Percentiles rank a stretch among this genome's conserved stretches.
Evolutionary conservation across 331 rosid species (phyloP).

Genomic region (Rhamnella rubrinervis): DNA sequence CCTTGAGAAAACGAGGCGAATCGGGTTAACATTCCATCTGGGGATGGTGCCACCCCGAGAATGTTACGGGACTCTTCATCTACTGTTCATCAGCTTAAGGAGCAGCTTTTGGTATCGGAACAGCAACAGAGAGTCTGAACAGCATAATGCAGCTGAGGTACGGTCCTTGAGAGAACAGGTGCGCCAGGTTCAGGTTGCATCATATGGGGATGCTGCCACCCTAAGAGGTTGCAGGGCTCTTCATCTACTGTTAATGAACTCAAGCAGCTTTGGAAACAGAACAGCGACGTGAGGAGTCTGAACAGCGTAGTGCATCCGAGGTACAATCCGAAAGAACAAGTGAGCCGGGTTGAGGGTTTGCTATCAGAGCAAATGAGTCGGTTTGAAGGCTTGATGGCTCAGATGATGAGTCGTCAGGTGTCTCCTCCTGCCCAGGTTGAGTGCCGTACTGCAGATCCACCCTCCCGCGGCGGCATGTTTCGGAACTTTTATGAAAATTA

Average conservation of each 20-base stretch:
- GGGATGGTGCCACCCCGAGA: background rate
- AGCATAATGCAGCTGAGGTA: too few species aligned
- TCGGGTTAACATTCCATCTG: background rate
- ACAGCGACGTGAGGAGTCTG: slow-evolving; percentile 13
- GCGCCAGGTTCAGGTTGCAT: background rate
- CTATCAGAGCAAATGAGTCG: slow-evolving; percentile 11
- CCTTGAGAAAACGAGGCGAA: too few species aligned
- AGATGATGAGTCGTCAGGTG: slow-evolving; percentile 15
- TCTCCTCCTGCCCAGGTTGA: background rate
- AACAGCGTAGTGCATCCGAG: slow-evolving; percentile 13
- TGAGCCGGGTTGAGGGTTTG: slow-evolving; percentile 21
- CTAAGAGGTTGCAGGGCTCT: background rate
- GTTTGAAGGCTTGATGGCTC: slow-evolving; percentile 7
- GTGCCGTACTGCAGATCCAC: background rate
- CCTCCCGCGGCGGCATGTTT: slow-evolving; percentile 1
- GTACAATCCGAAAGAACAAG: slow-evolving; percentile 12
- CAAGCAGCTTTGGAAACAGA: slow-evolving; percentile 2
- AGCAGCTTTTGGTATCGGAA: too few species aligned
- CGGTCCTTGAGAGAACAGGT: too few species aligned
- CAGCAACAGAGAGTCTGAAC: too few species aligned
- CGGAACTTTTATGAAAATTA: background rate
- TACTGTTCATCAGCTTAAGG: too few species aligned
- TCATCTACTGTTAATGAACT: slow-evolving; percentile 5
- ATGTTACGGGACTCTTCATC: too few species aligned
- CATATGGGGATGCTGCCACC: slow-evolving; percentile 1